Base-by-base conservation (phyloP, 169 alveolate genomes). In the Plasmodium fragile region DNA sequence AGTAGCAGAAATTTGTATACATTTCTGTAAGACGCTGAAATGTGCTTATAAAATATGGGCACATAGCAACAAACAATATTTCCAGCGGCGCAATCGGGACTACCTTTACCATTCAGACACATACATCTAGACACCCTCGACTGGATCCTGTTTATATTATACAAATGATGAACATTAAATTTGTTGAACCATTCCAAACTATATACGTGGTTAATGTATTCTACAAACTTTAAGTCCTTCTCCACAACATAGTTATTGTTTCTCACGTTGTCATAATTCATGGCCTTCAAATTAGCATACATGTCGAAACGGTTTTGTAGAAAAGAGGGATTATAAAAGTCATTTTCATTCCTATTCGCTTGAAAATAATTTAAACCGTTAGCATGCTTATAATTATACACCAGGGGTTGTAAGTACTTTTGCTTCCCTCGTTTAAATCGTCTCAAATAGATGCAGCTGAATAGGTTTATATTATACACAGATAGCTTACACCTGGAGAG, bases 141-240 rank as follows among this genome's bases (percentile, higher is more conserved):
- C 1, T 77, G 81, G 22, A 78, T 89, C 78, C 30, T 89, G 71
- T 89, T 53, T 11, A 89, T 79, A 43, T 89, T 89, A 22, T 55
- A 79, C 36, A 89, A 52, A 78, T 89, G 94, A 41, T 89, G 94
- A 25, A 78, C 52, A 89, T 89, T 89, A 55, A 89, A 89, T 69
- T 89, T 89, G 39, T 77, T 78, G 36, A 89, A 89, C 94, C 94
- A 89, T 89, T 89, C 94, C 30, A 78, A 41, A 70, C 70, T 89
- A 41, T 89, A 89, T 78, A 89, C 70, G 18, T 89, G 70, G 36
- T 89, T 89, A 22, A 89, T 78, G 36, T 78, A 89, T 18, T 89
- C 90, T 16, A 89, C 3, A 36, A 89, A 39, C 39, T 59, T 89
- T 59, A 89, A 49, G 22, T 89, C 94, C n/a, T 30, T 89, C 70